These are phyloP conservation scores for Penicillium aurantiogriseum DNA, from an alignment of 2,329 filamentous ascomycete species.

Conservation along the genomic window DNA sequence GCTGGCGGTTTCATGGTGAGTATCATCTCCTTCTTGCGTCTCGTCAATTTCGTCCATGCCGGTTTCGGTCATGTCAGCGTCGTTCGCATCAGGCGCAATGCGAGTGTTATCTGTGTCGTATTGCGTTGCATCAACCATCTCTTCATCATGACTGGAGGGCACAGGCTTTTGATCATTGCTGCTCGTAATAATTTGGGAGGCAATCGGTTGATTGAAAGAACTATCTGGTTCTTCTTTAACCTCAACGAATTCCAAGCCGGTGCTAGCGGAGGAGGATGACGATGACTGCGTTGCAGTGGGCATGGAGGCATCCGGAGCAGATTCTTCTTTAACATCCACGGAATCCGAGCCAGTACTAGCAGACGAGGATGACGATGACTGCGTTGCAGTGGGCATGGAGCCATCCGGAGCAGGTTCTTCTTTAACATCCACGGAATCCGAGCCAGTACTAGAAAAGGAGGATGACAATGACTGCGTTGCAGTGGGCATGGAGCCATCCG, in stretches of 20 bases:
- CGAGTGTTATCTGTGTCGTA: not conserved
- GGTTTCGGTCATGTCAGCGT: not conserved
- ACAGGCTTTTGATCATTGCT: not conserved
- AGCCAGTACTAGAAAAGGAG: not conserved
- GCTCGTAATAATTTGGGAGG: not conserved
- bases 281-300: not conserved
- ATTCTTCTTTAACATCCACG: not conserved
- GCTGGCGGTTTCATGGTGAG: slow-evolving; percentile 36
- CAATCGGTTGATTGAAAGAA: not conserved
- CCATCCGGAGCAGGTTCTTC: not conserved
- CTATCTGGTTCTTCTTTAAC: not conserved
- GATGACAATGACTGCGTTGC: not conserved
- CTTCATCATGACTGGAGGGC: not conserved
- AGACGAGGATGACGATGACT: not conserved
- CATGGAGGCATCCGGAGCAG: not conserved
- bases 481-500: not conserved
- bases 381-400: not conserved
- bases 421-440: not conserved
- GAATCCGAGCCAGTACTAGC: not conserved
- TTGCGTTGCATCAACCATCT: not conserved
- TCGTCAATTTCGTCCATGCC: slow-evolving; percentile 11
- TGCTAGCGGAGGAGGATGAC: not conserved
- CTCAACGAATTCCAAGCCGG: not conserved
- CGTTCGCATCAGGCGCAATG: not conserved
- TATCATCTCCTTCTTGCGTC: slow-evolving; percentile 15